Evolutionary conservation across 176 grass and related monocot species (phyloP), one percentile per base, ranked within the genome.

Genomic region (Eremochloa ophiuroides): DNA sequence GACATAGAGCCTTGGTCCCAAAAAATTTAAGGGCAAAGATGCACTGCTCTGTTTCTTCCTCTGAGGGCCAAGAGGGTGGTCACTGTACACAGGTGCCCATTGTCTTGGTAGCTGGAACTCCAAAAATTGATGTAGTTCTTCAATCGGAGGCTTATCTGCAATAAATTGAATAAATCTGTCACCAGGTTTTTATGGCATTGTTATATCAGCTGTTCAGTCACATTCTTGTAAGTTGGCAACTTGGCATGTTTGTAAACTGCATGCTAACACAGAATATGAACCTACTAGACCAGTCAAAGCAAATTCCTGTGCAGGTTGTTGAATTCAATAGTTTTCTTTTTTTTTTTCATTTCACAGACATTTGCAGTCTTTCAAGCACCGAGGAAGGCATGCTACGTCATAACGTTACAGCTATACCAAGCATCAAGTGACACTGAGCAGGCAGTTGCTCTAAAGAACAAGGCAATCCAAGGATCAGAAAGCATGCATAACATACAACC

Each of bases 41-140:
- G 90, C 81, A 87, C 84, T 93, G 60, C 76, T 91, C 62, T 98
- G 88, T 62, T 80, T 86, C 85, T 71, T 98, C 62, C 84, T 86
- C 68, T 98, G 95, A 83, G 92, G 95, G 47, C 95, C 95, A 66
- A 98, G 92, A 50, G 95, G 95, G 18, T 95, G 87, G 69, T 98
- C 95, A 72, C 90, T 86, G 35, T 98, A 98, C 55, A 98, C 92
- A 76, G 95, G 95, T 3, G 95, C 92, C 95, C 95, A 98, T 35
- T 98, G 95, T 62, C 92, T 88, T 73, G 95, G 92, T 79, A 98
- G 84, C 78, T 98, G 95, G 65, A 98, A 98, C 84, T 98, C 95
- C 84, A 98, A 82, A 89, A 98, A 98, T 63, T 98, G 92, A 69
- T 95, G 92, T 33, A 98, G 87, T 76, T 98, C 95, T 88, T 91